phyloP scores from a whole-genome alignment of 441 rosid genomes.

The Croton setiger region DNA sequence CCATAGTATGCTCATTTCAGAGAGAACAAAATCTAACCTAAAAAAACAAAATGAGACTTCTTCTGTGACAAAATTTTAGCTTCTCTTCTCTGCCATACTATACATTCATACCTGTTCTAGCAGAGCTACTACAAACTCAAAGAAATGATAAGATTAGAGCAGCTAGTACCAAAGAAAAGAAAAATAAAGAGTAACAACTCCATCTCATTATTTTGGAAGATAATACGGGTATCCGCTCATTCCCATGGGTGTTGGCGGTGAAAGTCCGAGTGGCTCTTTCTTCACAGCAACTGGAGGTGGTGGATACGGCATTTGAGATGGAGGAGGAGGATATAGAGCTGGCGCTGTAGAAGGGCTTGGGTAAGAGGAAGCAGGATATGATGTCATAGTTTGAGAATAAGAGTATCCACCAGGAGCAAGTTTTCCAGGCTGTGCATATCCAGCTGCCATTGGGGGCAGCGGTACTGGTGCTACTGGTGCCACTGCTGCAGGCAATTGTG shows the following conservation, averaged over 20 bases:
- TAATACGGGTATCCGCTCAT: constrained; percentile 50
- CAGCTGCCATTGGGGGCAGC: constrained; percentile 27
- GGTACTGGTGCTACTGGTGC: constrained; percentile 35
- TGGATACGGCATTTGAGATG: constrained; percentile 34
- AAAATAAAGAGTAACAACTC: background rate
- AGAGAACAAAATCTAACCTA: background rate
- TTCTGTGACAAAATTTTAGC: constrained; percentile 6
- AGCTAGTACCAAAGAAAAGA: background rate
- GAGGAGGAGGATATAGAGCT: constrained; percentile 33
- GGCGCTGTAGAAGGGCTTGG: constrained; percentile 38
- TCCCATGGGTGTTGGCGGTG: constrained; percentile 33
- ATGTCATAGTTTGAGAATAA: constrained; percentile 38
- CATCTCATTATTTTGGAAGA: constrained; percentile 33
- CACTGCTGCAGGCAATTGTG: constrained; percentile 33
- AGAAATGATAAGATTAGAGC: background rate
- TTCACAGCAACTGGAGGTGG: constrained; percentile 25
- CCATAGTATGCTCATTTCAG: background rate
- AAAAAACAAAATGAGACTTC: too few species aligned
- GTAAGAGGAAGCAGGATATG: constrained; percentile 37
- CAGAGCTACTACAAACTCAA: background rate
- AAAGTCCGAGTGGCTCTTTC: constrained; percentile 39
- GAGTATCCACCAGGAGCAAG: constrained; percentile 35
- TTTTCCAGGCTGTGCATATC: constrained; percentile 48
- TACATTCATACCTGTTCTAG: background rate
- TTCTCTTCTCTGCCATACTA: constrained; percentile 7